phyloP scores from a whole-genome alignment of 768 basidiomycete genomes.

The Tubosaeta brunneosetosa region DNA sequence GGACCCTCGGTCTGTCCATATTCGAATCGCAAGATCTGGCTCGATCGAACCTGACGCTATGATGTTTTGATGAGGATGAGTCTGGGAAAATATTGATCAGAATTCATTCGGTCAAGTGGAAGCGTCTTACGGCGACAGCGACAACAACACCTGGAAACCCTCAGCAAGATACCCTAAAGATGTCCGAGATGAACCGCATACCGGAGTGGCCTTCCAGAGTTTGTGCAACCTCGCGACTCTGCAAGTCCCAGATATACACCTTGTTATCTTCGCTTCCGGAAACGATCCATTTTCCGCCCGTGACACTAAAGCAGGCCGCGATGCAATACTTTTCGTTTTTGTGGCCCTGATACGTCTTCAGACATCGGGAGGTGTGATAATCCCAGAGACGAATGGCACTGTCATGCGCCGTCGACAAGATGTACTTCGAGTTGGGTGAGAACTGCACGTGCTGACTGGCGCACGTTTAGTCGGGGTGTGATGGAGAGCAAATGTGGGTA shows the following conservation, averaged over 20 bases:
- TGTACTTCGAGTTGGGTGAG: conserved; percentile 93
- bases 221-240: conserved; percentile 82
- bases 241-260: conserved; percentile 87
- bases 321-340: conserved; percentile 80
- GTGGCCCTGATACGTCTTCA: conserved; percentile 89
- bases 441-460: conserved; percentile 85
- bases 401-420: conserved; percentile 91
- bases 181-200: conserved; percentile 21
- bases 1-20: conserved; percentile 64
- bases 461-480: neutral
- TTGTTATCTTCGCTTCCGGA: conserved; percentile 90
- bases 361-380: conserved; percentile 82
- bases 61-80: conserved; percentile 81
- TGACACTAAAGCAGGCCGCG: conserved; percentile 78
- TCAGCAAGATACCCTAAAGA: neutral
- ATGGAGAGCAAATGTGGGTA: conserved; percentile 24
- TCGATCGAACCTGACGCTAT: conserved; percentile 88
- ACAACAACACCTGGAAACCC: conserved; percentile 52
- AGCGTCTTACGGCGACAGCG: conserved; percentile 69
- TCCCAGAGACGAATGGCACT: conserved; percentile 94
- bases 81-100: conserved; percentile 38
- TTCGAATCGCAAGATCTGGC: conserved; percentile 71
- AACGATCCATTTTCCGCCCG: conserved; percentile 85
- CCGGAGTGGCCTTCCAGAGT: conserved; percentile 72
- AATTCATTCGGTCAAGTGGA: neutral